A percentile compares a stretch with the other conserved stretches of the same genome.
Conservation (phyloP, 148 eudicot genomes). For the Nepenthes mirabilis region DNA sequence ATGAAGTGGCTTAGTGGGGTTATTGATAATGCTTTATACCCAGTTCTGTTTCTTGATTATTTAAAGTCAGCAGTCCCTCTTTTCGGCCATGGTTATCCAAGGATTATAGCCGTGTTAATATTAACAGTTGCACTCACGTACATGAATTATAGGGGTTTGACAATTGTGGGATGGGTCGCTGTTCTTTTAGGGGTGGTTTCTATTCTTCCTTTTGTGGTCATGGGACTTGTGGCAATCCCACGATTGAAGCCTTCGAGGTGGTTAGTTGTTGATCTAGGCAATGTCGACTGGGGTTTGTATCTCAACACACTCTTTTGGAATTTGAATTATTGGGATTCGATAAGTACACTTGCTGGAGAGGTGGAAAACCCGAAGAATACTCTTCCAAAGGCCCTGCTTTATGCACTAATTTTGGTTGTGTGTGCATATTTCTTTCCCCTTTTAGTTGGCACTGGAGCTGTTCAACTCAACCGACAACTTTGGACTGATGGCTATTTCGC, state of each 20-base stretch:
- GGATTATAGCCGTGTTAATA: background rate
- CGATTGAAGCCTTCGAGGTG: constrained; percentile 8
- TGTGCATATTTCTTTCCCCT: constrained; percentile 7
- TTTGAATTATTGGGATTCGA: constrained; percentile 8
- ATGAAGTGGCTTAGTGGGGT: constrained; percentile 28
- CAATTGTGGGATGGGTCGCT: constrained; percentile 12
- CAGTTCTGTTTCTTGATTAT: constrained; percentile 6
- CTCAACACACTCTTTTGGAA: constrained; percentile 10
- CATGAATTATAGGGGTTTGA: constrained; percentile 7
- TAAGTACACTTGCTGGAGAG: constrained; percentile 7
- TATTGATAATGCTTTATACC: constrained; percentile 9
- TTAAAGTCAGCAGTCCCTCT: constrained; percentile 6
- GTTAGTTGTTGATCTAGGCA: constrained; percentile 3
- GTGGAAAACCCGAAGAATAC: constrained; percentile 8
- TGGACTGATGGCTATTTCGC: constrained; percentile 11
- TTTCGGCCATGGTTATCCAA: constrained; percentile 2
- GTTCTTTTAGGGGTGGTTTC: constrained; percentile 5
- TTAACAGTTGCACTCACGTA: constrained; percentile 4
- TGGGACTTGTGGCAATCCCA: constrained; percentile 4
- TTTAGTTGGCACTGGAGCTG: constrained; percentile 7
- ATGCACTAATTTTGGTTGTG: constrained; percentile 4
- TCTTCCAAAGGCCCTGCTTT: constrained; percentile 7
- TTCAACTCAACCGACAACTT: background rate
- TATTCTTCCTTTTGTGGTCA: constrained; percentile 4
- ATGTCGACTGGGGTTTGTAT: constrained; percentile 6